These are phyloP conservation scores for Ajuga chamaepitys DNA, from an alignment of 257 asterid genomes.

Conservation along the genomic window DNA sequence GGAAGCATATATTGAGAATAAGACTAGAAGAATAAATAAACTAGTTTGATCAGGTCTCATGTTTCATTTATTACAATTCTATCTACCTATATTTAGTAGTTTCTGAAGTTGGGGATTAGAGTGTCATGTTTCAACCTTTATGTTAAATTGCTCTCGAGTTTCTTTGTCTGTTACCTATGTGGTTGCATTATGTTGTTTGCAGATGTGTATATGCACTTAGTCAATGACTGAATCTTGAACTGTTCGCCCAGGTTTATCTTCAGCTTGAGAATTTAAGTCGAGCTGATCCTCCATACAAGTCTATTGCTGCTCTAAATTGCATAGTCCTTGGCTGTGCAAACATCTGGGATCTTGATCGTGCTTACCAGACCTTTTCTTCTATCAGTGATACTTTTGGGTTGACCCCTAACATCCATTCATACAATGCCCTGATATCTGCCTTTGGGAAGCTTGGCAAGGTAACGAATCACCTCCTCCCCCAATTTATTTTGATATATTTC, in stretches of 20 bases:
- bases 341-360: conserved; percentile 88
- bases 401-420: conserved; percentile 70
- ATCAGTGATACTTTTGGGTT: conserved; percentile 52
- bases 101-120: background rate
- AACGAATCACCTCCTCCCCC: conserved; percentile 6
- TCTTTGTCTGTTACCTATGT: background rate
- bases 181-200: background rate
- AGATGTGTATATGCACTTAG: background rate
- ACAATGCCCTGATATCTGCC: conserved; percentile 69
- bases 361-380: conserved; percentile 71
- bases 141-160: background rate
- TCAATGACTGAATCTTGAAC: conserved; percentile 17
- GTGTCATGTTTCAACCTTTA: no score
- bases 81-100: background rate
- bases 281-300: conserved; percentile 65
- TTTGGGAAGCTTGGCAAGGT: conserved; percentile 76
- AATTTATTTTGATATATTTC: background rate
- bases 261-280: conserved; percentile 77
- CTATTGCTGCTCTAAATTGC: conserved; percentile 76
- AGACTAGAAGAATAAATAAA: background rate
- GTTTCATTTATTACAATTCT: background rate
- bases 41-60: background rate
- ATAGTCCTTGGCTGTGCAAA: conserved; percentile 81
- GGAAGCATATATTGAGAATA: no score
- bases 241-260: conserved; percentile 71